Percentiles rank a stretch among this genome's conserved stretches.
Evolutionary conservation across 148 eudicot species (phyloP).

Genomic region (Beta vulgaris): DNA sequence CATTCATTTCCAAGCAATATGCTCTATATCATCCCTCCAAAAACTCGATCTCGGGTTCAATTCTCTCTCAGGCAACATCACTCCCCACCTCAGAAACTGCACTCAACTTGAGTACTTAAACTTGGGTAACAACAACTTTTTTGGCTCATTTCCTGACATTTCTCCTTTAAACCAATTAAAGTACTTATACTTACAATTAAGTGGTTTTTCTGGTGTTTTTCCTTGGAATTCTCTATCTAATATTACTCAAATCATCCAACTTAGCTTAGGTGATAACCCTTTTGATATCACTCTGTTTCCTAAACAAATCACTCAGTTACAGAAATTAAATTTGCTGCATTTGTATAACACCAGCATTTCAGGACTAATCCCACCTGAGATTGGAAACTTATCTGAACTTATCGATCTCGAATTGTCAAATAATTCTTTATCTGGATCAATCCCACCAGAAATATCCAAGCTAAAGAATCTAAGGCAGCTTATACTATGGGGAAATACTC

Average conservation of each 20-base stretch:
- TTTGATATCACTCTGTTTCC: slow-evolving; percentile 57
- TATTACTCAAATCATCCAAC: slow-evolving; percentile 39
- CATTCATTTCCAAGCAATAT: slow-evolving; percentile 46
- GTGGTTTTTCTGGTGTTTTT: slow-evolving; percentile 57
- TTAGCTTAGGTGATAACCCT: slow-evolving; percentile 74
- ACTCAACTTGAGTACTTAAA: slow-evolving; percentile 50
- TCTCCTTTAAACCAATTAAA: slow-evolving; percentile 36
- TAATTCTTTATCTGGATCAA: slow-evolving; percentile 51
- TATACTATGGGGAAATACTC: slow-evolving; percentile 46
- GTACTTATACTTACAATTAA: slow-evolving; percentile 48
- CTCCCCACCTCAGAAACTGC: slow-evolving; percentile 42
- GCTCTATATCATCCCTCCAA: slow-evolving; percentile 48
- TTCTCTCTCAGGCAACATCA: slow-evolving; percentile 36
- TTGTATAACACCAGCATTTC: slow-evolving; percentile 64
- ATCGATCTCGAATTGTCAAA: slow-evolving; percentile 46
- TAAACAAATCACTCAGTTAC: slow-evolving; percentile 26
- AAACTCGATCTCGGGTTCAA: slow-evolving; percentile 68
- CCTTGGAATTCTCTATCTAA: slow-evolving; percentile 65
- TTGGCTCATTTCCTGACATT: slow-evolving; percentile 56
- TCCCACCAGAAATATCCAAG: slow-evolving; percentile 64
- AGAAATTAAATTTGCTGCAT: slow-evolving; percentile 50
- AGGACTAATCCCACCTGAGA: slow-evolving; percentile 65
- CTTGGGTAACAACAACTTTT: slow-evolving; percentile 64
- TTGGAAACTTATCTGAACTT: slow-evolving; percentile 56
- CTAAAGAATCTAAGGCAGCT: slow-evolving; percentile 59